Percentiles rank a stretch among this genome's conserved stretches.
Evolutionary conservation across 495 filamentous ascomycete species (phyloP).

Genomic region (Penicillium verhagenii): DNA sequence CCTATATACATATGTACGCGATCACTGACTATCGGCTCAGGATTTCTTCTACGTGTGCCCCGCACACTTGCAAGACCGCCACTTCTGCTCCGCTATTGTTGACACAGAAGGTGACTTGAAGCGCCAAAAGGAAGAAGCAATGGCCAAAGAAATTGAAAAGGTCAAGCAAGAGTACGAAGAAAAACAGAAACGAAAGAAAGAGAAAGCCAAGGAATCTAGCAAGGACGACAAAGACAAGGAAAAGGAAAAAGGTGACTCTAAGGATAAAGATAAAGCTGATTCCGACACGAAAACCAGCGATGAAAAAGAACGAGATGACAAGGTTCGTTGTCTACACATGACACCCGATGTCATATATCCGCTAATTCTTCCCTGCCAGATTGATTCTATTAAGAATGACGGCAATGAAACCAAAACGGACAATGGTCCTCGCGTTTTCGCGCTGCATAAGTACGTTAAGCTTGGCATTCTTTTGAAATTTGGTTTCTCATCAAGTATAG

Average conservation of each 20-base stretch:
- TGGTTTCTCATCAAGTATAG: conserved; percentile 39
- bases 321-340: conserved; percentile 29
- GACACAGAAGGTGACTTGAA: conserved; percentile 72
- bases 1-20: not conserved
- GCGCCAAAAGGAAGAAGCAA: conserved; percentile 61
- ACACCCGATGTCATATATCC: not conserved
- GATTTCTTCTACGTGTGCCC: conserved; percentile 95
- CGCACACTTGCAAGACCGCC: conserved; percentile 76
- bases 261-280: conserved; percentile 37
- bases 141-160: conserved; percentile 70
- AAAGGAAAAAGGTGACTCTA: conserved; percentile 42
- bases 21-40: conserved; percentile 38
- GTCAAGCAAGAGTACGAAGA: conserved; percentile 60
- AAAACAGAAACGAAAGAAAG: conserved; percentile 39
- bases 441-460: conserved; percentile 73
- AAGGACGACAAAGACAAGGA: conserved; percentile 48
- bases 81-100: conserved; percentile 78
- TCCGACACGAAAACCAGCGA: conserved; percentile 25
- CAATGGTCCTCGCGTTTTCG: conserved; percentile 71
- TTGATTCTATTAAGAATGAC: conserved; percentile 38
- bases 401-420: conserved; percentile 32
- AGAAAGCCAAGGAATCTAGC: conserved; percentile 22
- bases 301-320: conserved; percentile 58
- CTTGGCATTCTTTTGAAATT: not conserved
- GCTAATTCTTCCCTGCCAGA: conserved; percentile 18